phyloP scores from a whole-genome alignment of 768 basidiomycete species.

The Crucibulum laeve region DNA sequence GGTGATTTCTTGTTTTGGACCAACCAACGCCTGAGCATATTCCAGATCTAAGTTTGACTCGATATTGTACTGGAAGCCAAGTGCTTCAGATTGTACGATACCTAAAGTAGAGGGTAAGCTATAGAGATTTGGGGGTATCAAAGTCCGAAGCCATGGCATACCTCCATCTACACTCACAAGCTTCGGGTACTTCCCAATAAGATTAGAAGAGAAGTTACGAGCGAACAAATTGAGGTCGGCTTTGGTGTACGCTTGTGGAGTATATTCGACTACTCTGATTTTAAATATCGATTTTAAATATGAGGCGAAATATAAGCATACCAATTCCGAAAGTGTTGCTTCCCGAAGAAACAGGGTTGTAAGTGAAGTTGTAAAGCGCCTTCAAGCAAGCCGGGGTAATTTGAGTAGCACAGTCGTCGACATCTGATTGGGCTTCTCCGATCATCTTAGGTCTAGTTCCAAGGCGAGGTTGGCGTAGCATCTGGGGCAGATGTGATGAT shows the following conservation, averaged over 20 bases:
- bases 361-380: slow-evolving; percentile 33
- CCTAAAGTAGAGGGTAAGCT: slow-evolving; percentile 21
- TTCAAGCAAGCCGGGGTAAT: slow-evolving; percentile 35
- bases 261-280: slow-evolving; percentile 40
- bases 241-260: slow-evolving; percentile 42
- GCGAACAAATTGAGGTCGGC: slow-evolving; percentile 43
- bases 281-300: neutral
- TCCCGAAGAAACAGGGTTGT: slow-evolving; percentile 23
- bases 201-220: slow-evolving; percentile 31
- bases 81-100: slow-evolving; percentile 33
- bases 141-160: no score
- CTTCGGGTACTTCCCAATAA: slow-evolving; percentile 30
- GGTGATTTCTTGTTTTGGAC: slow-evolving; percentile 27
- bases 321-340: slow-evolving; percentile 38
- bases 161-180: slow-evolving; percentile 31
- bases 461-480: slow-evolving; percentile 5
- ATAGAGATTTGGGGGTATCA: neutral
- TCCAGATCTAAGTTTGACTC: slow-evolving; percentile 58
- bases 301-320: slow-evolving; percentile 6
- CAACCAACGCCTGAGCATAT: slow-evolving; percentile 46
- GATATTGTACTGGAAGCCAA: slow-evolving; percentile 42
- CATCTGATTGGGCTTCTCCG: slow-evolving; percentile 12
- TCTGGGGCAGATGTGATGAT: slow-evolving; percentile 6
- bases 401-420: slow-evolving; percentile 22
- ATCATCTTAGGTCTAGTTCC: slow-evolving; percentile 8